Evolutionary conservation across 805 yeast species (phyloP), one percentile per base, ranked within the genome.

Genomic region (Kluyveromyces starmeri): DNA sequence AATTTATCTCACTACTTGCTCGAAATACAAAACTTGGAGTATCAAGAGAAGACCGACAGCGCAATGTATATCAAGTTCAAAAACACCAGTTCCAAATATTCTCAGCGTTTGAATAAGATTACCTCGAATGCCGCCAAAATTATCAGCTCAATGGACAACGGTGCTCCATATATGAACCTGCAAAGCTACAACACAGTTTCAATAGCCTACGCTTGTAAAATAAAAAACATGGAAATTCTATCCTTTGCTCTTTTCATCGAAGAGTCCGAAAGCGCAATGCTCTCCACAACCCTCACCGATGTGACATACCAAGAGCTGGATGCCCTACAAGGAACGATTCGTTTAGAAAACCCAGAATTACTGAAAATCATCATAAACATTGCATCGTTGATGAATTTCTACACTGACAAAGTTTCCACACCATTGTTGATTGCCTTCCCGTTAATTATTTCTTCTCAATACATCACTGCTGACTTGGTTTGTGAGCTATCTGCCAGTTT

Each of bases 221-320:
- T 73, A 16, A 52, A 59, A 35, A 70, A 73, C 15, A 58, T 82
- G 21, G 79, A 80, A 50, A 67, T 78, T n/a, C 65, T 83, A 6
- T 68, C 75, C 5, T 45, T 53, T 20, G 33, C 50, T 12, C 48
- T 52, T 11, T 39, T 50, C 6, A 32, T 51, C 5, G 68, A 74
- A 32, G 79, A 81, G 7, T 61, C 67, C 36, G 56, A 65, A 18
- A 59, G 68, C 15, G 72, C 71, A 17, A 56, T 64, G 26, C 47
- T 65, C n/a, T 64, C 63, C 4, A 78, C 81, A 7, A 61, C 67
- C 36, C 55, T 66, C 19, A 59, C 68, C 15, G 72, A 70, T 16
- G 56, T 64, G 26, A 47, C 64, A n/a, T 64, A 62, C 0, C 55
- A 59, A 4, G 67, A 75, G 20, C 57, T 65, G 21, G 53, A 62